Base-by-base conservation (phyloP, 148 eudicot species). In the Vaccinium darrowii region DNA sequence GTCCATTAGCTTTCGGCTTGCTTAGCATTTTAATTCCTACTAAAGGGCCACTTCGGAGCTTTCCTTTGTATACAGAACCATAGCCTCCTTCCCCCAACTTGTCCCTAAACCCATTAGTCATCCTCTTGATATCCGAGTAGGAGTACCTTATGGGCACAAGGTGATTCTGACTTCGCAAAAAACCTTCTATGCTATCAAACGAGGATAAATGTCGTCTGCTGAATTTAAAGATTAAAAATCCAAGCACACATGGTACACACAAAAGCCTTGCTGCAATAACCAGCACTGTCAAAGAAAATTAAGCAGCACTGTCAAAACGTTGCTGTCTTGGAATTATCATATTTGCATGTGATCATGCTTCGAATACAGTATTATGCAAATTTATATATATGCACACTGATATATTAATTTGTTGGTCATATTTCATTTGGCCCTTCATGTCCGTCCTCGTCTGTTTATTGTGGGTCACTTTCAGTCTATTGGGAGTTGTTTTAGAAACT, bases 71-170 rank as follows among this genome's bases (percentile, higher is more conserved):
- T 16, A 85, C 87, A 49, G 84, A 58, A 11, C 84, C 87, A 74
- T 85, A 81, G 19, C 87, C 84, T 49, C 87, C 87, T 85, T 81
- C 63, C 23, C 84, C 87, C 52, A 85, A 76, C 23, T 85, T 85
- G 3, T 85, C 87, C 63, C 30, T 57, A 62, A 85, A 72, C 18
- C 83, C 69, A 18, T 74, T 47, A 13, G 87, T 76, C 81, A 85
- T 85, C 16, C 10, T 62, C 67, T 76, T 85, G 10, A 85, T 75
- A 10, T 85, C 21, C 0, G 87, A 56, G 52, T 85, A 85, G 2
- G 83, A 62, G 72, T 80, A 85, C 57, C 82, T 85, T 5, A 85
- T 80, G 1, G 87, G 87, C n/a, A 9, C 16, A 13, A 85, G 79
- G 27, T 80, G 18, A 23, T 85, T 69, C 1, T 85, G 83, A 71